Evolutionary conservation across 2,329 filamentous ascomycete genomes (phyloP), one percentile per base, ranked within the genome.

Genomic region (Capronia americana): DNA sequence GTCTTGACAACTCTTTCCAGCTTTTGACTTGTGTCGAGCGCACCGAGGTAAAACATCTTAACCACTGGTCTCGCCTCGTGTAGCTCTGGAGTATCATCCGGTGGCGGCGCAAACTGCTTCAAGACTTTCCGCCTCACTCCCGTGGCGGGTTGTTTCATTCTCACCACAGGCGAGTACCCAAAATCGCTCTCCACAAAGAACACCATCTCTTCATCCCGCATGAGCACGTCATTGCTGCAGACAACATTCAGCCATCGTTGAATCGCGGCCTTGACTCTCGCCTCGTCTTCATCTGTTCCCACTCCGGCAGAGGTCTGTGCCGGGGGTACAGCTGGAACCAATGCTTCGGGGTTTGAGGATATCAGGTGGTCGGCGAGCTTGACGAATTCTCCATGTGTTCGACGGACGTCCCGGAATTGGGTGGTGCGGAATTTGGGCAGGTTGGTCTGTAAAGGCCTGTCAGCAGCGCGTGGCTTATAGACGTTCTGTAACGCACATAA

Each of bases 141-240:
- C 1, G 95, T 99, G 8, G 95, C 95, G 24, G 95, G 95, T 79
- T 99, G 95, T 83, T 96, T 97, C 85, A 93, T 92, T 78, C 94
- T 90, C 55, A 97, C 90, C 75, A 98, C 91, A 1, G 95, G 95
- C 75, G 93, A 97, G 79, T 99, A 99, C 48, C 95, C 95, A 78
- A 97, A 98, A 78, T 99, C 95, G 76, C 92, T 97, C 80, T 99
- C 95, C n/a, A 99, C 93, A 74, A 99, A 99, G 67, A 98, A 89
- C 4, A 97, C 88, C 88, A 98, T 94, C 80, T 99, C 95, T 69
- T 98, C 94, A 76, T 99, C 95, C 69, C 91, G 88, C 84, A 97
- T 96, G 7, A 99, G 86, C 0, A 96, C 89, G 41, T 98, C 93
- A 73, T 95, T 98, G 74, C 87, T 87, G 80, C 95, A 96, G 23